phyloP scores from a whole-genome alignment of 192 early-diverging fungal species.

The Chytriomyces confervae region DNA sequence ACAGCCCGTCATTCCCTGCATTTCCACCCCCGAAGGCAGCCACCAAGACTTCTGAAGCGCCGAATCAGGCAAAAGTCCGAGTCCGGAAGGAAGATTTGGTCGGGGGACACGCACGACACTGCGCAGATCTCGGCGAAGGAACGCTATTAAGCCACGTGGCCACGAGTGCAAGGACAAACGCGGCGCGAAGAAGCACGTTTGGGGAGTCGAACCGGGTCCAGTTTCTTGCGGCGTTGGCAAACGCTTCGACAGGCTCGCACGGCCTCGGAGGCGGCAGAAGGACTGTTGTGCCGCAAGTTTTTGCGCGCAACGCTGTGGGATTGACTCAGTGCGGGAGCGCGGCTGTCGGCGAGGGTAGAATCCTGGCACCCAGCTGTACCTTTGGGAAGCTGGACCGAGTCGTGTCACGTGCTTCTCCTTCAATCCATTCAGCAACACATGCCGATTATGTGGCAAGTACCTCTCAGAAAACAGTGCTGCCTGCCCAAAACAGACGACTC shows the following conservation, averaged over 20 bases:
- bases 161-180: not conserved
- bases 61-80: not conserved
- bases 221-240: not conserved
- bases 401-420: too few relatives aligned
- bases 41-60: not conserved
- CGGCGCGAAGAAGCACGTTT: not conserved
- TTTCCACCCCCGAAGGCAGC: not conserved
- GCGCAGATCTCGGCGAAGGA: not conserved
- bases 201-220: not conserved
- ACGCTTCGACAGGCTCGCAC: not conserved
- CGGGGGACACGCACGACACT: not conserved
- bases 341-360: not conserved
- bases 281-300: not conserved
- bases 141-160: not conserved
- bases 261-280: not conserved
- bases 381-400: not conserved
- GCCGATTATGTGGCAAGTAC: too few relatives aligned
- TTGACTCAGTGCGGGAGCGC: conserved; percentile 4
- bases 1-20: not conserved
- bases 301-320: not conserved
- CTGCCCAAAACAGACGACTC: too few relatives aligned
- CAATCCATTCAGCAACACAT: too few relatives aligned
- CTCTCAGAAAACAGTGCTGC: too few relatives aligned
- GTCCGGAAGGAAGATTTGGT: not conserved
- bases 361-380: not conserved